These are phyloP conservation scores for Oenanthe javanica DNA, from an alignment of 140 eudicot genomes.

Conservation along the genomic window DNA sequence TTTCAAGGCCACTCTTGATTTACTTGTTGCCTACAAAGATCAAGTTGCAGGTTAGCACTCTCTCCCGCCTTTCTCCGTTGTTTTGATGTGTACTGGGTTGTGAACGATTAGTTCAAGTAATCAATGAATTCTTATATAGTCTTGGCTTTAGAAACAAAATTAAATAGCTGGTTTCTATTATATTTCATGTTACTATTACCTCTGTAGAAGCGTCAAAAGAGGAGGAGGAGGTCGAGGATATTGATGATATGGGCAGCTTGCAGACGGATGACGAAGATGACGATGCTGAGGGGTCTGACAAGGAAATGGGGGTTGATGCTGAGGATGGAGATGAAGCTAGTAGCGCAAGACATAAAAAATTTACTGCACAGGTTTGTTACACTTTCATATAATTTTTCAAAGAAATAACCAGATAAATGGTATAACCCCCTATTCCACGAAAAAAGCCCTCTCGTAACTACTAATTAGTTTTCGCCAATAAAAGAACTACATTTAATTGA, in stretches of 20 bases:
- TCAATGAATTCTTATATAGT: neutral
- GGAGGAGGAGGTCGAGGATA: slow-evolving; percentile 43
- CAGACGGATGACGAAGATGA: slow-evolving; percentile 53
- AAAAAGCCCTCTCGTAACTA: neutral
- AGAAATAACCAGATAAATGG: neutral
- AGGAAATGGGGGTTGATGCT: slow-evolving; percentile 72
- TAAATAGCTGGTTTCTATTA: neutral
- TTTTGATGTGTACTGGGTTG: neutral
- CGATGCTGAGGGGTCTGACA: slow-evolving; percentile 45
- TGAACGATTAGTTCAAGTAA: neutral
- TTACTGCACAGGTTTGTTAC: slow-evolving; percentile 64
- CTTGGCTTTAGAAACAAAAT: neutral
- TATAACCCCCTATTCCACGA: neutral
- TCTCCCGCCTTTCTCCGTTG: neutral
- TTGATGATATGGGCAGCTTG: slow-evolving; percentile 69
- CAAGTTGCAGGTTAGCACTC: slow-evolving; percentile 70
- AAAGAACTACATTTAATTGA: neutral
- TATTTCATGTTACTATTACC: neutral
- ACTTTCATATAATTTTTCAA: neutral
- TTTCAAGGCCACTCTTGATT: slow-evolving; percentile 75
- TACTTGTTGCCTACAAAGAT: slow-evolving; percentile 80
- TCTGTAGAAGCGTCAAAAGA: slow-evolving; percentile 67
- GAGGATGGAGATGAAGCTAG: slow-evolving; percentile 86
- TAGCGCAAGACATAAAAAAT: slow-evolving; percentile 46
- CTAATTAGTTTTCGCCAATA: neutral